Base-by-base conservation (phyloP, 2,329 filamentous ascomycete species). In the Xylariaceae sp. region DNA sequence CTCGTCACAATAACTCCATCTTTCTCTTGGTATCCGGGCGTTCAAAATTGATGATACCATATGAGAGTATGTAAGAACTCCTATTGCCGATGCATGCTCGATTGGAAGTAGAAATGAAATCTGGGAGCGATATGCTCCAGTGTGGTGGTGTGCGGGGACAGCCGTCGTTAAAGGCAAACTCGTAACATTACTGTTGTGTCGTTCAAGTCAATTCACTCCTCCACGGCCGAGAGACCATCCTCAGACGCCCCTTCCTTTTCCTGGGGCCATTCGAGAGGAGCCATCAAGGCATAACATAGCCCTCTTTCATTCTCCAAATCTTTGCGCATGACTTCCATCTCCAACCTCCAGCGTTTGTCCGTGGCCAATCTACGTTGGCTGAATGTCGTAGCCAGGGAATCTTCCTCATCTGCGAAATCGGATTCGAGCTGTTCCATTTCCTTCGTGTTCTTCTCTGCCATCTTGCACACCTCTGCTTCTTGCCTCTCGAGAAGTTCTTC, bases 401-500 rank as follows among this genome's bases (percentile, higher is more conserved):
- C 71, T 42, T 75, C 72, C 51, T 83, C 76, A 7, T 68, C 64
- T 0, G 65, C 62, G 34, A 74, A 74, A 39, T 59, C 61, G 2
- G 68, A 64, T 4, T 71, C 71, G 15, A 79, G 57, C 30, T 65
- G 63, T 28, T 76, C 71, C 8, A 74, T 51, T 36, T 79, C 77
- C 31, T 67, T 65, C 12, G 63, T 61, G 38, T 71, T 69, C 47
- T 69, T 71, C 18, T 66, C 64, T 2, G 56, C 54, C n/a, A 79
- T 57, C 35, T 64, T 65, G 18, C 66, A 61, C 38, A 76, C 53
- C 52, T 83, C 79, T 1, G 57, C 57, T 44, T 74, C 71, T 50
- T 83, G 79, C 18, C 73, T 67, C 30, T 72, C 67, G 2, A 76
- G 59, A 3, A 83, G 65, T 45, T 80, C 74, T 52, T 82, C 78